These are phyloP conservation scores for Colletotrichum viniferum DNA, from an alignment of 2,329 filamentous ascomycete species.

Conservation along the genomic window DNA sequence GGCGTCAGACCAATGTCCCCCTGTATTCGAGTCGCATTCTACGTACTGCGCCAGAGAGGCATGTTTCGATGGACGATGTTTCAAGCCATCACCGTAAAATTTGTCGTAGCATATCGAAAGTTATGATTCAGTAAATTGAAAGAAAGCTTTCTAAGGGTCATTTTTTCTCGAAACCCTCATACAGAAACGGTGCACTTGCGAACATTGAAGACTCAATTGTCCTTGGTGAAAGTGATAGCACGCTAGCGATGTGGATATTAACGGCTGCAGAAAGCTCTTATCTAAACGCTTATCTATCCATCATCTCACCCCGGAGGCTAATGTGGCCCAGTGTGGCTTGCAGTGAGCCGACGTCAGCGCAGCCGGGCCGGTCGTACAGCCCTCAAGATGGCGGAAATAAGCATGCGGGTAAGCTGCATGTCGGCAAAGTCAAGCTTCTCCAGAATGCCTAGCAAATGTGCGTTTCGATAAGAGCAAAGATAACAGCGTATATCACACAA, in stretches of 20 bases:
- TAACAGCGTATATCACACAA: not conserved
- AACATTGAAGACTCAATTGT: not conserved
- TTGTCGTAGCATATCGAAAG: accelerated
- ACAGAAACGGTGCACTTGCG: no score
- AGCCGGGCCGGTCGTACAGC: not conserved
- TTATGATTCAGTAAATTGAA: not conserved
- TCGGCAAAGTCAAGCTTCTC: not conserved
- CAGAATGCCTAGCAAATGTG: not conserved
- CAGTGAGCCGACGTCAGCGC: not conserved
- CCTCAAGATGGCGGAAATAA: not conserved
- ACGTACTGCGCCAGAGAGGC: not conserved
- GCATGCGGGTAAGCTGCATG: not conserved
- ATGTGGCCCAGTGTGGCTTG: not conserved
- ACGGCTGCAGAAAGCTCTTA: not conserved
- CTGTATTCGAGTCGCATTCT: not conserved
- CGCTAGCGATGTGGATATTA: not conserved
- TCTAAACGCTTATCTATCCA: not conserved
- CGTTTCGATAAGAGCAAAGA: not conserved
- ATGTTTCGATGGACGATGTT: accelerated
- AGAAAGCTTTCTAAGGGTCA: no score
- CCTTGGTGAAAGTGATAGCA: not conserved
- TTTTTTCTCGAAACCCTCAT: no score
- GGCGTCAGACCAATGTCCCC: not conserved
- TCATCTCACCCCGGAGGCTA: not conserved
- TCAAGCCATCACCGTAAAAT: accelerated